These are phyloP conservation scores for Sporodiniella umbellata DNA, from an alignment of 371 early-diverging fungal genomes.

Conservation along the genomic window DNA sequence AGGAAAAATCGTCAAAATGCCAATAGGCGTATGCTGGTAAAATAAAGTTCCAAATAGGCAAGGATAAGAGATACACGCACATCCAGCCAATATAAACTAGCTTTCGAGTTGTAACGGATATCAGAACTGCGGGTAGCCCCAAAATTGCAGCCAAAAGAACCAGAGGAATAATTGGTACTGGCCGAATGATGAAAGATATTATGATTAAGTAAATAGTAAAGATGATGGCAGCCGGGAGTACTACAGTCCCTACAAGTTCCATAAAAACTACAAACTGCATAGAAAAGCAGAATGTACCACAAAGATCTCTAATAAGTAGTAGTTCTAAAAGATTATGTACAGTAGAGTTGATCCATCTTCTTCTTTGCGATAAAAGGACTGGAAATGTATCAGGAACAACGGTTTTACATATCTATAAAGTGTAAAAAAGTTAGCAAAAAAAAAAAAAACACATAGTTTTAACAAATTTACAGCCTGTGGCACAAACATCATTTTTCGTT, in stretches of 20 bases:
- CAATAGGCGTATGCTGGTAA: conserved; percentile 94
- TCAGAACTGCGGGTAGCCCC: conserved; percentile 84
- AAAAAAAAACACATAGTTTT: not conserved
- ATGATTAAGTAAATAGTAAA: conserved; percentile 78
- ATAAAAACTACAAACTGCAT: conserved; percentile 95
- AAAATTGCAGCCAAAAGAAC: conserved; percentile 69
- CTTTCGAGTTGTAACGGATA: conserved; percentile 80
- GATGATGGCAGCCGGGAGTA: conserved; percentile 89
- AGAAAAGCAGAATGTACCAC: conserved; percentile 94
- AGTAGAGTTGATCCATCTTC: conserved; percentile 98
- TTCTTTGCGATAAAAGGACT: conserved; percentile 88
- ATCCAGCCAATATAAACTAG: conserved; percentile 89
- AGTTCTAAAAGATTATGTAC: conserved; percentile 92
- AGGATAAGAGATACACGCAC: conserved; percentile 80
- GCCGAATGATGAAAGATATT: conserved; percentile 55
- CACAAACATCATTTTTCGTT: conserved; percentile 89
- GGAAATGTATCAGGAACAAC: conserved; percentile 89
- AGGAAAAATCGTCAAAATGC: conserved; percentile 97
- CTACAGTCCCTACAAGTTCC: conserved; percentile 92
- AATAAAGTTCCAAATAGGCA: conserved; percentile 93
- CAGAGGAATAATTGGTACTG: conserved; percentile 62
- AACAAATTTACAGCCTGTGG: conserved; percentile 68
- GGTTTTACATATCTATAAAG: conserved; percentile 85
- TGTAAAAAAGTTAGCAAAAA: not conserved
- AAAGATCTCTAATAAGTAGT: conserved; percentile 85